Base-by-base conservation (phyloP, 768 basidiomycete species). In the Russula earlei region DNA sequence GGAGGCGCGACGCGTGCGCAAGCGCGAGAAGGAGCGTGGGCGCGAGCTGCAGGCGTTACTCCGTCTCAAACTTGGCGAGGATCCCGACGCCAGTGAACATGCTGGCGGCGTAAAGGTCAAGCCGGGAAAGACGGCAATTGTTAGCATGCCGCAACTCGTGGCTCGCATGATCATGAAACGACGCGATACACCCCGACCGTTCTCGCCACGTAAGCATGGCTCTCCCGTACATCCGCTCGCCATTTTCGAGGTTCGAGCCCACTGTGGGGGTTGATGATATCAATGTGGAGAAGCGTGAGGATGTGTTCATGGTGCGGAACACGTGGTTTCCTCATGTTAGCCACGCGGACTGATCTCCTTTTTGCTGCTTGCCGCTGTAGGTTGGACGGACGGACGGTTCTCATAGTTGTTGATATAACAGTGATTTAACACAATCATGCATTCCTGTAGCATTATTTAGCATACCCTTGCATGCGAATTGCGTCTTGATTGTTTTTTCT, bases 41-140 rank as follows among this genome's bases (percentile, higher is more conserved):
- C 74, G 75, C 58, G 83, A 85, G 70, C 68, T 84, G 11, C 74
- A 75, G 9, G 71, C 77, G 33, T 69, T 84, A 57, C 67, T 85
- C 59, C 72, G 79, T 62, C 65, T 84, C 58, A 84, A 84, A 68
- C 63, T 81, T 59, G 70, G 66, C 20, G 68, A 69, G 44, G 62
- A 62, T 45, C 46, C 58, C 9, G 56, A 54, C 7, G 64, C 53
- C 52, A 34, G 33, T 27, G 63, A 61, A 41, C 54, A 65, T 5
- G 65, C 66, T 52, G 65, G 66, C 52, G 64, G 60, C 24, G 63
- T 8, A 41, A 52, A 44, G 49, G 22, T 42, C 2, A 50, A 49
- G 42, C 54, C 42, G 5, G 61, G 56, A 2, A 55, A 60, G 57
- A 45, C 50, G 5, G 58, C 49, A 12, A 52, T 66, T 29, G 64